Conservation (phyloP, 768 basidiomycete genomes). For the Boletus reticulatus region DNA sequence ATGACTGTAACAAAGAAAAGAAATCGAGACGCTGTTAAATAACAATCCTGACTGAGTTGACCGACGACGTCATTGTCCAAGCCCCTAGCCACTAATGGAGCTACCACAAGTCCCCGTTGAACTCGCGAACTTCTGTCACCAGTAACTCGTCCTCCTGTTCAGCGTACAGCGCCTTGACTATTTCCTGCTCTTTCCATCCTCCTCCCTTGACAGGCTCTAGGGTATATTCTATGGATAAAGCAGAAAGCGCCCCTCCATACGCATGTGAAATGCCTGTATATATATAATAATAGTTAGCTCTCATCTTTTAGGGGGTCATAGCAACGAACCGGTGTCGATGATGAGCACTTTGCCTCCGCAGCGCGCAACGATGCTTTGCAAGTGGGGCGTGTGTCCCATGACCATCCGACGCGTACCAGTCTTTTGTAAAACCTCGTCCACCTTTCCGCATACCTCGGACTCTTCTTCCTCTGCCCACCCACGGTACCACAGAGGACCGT, state of each 20-base stretch:
- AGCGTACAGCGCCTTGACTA: constrained; percentile 35
- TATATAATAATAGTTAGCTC: not conserved
- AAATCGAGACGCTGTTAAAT: constrained; percentile 20
- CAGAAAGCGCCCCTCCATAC: constrained; percentile 90
- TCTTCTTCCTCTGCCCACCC: constrained; percentile 85
- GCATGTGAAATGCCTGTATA: constrained; percentile 85
- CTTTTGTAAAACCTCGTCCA: constrained; percentile 65
- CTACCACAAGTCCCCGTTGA: constrained; percentile 24
- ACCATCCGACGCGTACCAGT: constrained; percentile 87
- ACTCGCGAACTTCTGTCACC: constrained; percentile 23
- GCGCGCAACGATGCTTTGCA: constrained; percentile 78
- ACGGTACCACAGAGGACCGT: constrained; percentile 93
- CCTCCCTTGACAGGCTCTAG: constrained; percentile 55
- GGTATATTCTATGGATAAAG: constrained; percentile 83
- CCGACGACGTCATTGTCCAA: constrained; percentile 21
- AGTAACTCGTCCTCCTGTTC: constrained; percentile 32
- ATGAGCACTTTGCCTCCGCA: constrained; percentile 93
- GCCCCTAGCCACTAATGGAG: constrained; percentile 8
- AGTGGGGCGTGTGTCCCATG: constrained; percentile 97
- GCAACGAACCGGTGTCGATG: constrained; percentile 80
- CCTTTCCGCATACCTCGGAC: constrained; percentile 63
- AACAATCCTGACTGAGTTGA: constrained; percentile 8
- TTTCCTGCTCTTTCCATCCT: constrained; percentile 36
- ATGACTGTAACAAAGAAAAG: not conserved
- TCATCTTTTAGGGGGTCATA: not conserved